Evolutionary conservation across 2,329 filamentous ascomycete genomes (phyloP).

Genomic region (Talaromyces rugulosus): DNA sequence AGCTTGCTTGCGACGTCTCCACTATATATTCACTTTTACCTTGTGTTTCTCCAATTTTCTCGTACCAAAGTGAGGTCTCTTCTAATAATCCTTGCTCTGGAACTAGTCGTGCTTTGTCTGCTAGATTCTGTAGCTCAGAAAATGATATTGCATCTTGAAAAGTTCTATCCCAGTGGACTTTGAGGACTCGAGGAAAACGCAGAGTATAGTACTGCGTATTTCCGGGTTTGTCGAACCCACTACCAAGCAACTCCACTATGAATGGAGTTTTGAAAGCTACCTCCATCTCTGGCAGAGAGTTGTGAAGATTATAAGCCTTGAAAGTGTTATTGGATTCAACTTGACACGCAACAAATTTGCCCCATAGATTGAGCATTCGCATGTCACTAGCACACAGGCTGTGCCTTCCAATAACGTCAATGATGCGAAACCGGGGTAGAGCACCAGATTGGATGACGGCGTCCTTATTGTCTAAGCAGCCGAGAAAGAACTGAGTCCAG

Average conservation of each 20-base stretch:
- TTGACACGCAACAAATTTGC: conserved; percentile 44
- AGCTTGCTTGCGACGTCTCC: conserved; percentile 21
- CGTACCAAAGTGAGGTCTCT: conserved; percentile 59
- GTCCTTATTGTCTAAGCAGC: conserved; percentile 67
- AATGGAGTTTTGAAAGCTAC: conserved; percentile 64
- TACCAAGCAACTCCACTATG: conserved; percentile 75
- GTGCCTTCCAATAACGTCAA: conserved; percentile 56
- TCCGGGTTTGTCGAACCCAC: conserved; percentile 69
- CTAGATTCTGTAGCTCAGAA: conserved; percentile 64
- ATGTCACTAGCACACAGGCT: conserved; percentile 51
- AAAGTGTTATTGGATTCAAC: conserved; percentile 33
- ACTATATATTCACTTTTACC: conserved; percentile 21
- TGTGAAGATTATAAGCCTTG: conserved; percentile 45
- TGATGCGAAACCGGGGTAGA: conserved; percentile 60
- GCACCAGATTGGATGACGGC: conserved; percentile 48
- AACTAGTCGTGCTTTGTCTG: conserved; percentile 51
- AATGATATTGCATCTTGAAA: conserved; percentile 67
- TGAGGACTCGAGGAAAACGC: conserved; percentile 71
- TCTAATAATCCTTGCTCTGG: conserved; percentile 54
- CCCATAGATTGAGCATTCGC: conserved; percentile 45
- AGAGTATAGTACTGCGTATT: conserved; percentile 69
- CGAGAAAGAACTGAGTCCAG: conserved; percentile 80
- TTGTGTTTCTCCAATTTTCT: conserved; percentile 55
- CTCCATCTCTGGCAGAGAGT: conserved; percentile 29
- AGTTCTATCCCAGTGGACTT: conserved; percentile 71